Percentiles rank a stretch among this genome's conserved stretches.
Conservation (phyloP, 2,329 filamentous ascomycete species). For the Pyrenophora tritici-repentis region DNA sequence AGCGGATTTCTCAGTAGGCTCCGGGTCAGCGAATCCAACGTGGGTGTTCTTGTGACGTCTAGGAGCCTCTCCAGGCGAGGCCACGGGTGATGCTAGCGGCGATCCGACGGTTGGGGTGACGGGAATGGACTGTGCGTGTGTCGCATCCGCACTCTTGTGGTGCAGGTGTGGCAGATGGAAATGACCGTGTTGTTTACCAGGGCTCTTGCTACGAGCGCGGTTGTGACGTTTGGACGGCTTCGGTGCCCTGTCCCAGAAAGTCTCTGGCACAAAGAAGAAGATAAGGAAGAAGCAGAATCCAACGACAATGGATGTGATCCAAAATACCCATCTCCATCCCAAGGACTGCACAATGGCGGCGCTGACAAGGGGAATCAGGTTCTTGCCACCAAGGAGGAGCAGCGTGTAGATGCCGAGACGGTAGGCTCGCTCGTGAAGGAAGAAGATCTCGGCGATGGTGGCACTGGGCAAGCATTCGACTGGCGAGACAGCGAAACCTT, state of each 20-base stretch:
- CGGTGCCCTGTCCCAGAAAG: slow-evolving; percentile 90
- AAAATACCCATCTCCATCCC: slow-evolving; percentile 91
- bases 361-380: slow-evolving; percentile 83
- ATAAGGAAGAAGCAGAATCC: slow-evolving; percentile 71
- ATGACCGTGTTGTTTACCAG: slow-evolving; percentile 30
- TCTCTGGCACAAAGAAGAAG: slow-evolving; percentile 92
- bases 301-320: slow-evolving; percentile 82
- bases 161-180: slow-evolving; percentile 33
- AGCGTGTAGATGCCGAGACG: slow-evolving; percentile 92
- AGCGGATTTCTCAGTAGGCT: slow-evolving; percentile 4
- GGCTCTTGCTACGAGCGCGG: slow-evolving; percentile 36
- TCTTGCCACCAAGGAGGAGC: slow-evolving; percentile 87
- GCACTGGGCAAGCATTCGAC: slow-evolving; percentile 92
- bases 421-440: slow-evolving; percentile 90
- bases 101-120: slow-evolving; percentile 6
- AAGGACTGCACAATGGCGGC: slow-evolving; percentile 79
- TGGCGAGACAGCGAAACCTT: slow-evolving; percentile 84
- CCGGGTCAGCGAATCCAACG: slow-evolving; percentile 60
- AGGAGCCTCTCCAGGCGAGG: slow-evolving; percentile 7
- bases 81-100: slow-evolving; percentile 3
- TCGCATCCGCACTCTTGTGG: slow-evolving; percentile 23
- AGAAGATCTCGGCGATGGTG: slow-evolving; percentile 95
- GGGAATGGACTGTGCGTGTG: slow-evolving; percentile 2
- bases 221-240: slow-evolving; percentile 50
- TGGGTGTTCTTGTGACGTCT: slow-evolving; percentile 22